These are phyloP conservation scores for Calonectria pteridis DNA, from an alignment of 2,329 filamentous ascomycete genomes.

Conservation along the genomic window DNA sequence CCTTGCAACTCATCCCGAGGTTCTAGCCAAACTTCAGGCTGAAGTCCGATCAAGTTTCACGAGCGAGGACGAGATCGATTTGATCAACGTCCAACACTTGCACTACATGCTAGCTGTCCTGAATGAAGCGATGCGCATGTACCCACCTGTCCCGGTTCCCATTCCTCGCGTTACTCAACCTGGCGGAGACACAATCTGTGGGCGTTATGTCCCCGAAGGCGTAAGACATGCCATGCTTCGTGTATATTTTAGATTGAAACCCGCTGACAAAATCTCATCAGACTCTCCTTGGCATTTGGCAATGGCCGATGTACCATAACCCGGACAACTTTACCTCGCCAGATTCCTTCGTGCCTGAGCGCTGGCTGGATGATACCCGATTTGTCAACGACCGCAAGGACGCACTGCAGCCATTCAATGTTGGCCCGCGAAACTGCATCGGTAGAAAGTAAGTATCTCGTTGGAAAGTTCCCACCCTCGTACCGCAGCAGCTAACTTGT, in stretches of 20 bases:
- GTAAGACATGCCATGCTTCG: neutral
- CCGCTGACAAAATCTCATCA: neutral
- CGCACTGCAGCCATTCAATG: conserved; percentile 17
- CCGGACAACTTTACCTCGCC: conserved; percentile 12
- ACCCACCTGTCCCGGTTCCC: conserved; percentile 10
- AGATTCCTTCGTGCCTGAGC: conserved; percentile 13
- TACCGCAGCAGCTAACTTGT: neutral
- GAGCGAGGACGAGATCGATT: neutral
- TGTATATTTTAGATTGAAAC: neutral
- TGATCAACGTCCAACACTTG: neutral
- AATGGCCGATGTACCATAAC: conserved; percentile 21
- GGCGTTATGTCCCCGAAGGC: neutral
- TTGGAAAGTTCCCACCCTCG: neutral
- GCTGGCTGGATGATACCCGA: conserved; percentile 12
- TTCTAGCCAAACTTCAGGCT: neutral
- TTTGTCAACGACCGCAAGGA: neutral
- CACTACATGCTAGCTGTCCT: conserved; percentile 6
- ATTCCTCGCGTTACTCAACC: neutral
- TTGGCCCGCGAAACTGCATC: conserved; percentile 20
- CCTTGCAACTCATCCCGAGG: neutral
- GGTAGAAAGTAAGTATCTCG: conserved; percentile 17
- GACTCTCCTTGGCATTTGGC: conserved; percentile 14
- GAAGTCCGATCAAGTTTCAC: conserved; percentile 9
- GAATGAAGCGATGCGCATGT: conserved; percentile 15
- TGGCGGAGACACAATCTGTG: conserved; percentile 9